phyloP scores from a whole-genome alignment of 805 yeast genomes.

The Candida sonorensis region DNA sequence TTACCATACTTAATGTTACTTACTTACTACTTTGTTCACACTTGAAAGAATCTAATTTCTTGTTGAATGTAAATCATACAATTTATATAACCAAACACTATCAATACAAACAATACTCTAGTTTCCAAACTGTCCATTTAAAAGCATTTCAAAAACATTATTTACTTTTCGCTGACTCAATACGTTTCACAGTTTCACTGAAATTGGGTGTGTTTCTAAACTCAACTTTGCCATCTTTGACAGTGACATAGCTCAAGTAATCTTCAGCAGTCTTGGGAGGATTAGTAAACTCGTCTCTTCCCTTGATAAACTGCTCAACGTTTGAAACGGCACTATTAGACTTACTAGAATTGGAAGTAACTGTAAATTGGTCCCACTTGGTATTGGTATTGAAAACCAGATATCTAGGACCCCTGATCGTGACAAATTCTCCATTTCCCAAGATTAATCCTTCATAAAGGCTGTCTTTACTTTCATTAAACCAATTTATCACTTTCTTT shows the following conservation, averaged over 20 bases:
- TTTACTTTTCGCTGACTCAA: too few species aligned
- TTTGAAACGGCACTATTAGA: slow-evolving; percentile 10
- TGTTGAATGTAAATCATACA: too few species aligned
- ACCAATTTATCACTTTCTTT: background rate
- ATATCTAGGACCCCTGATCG: slow-evolving; percentile 49
- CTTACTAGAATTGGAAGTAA: slow-evolving; percentile 2
- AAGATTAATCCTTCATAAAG: slow-evolving; percentile 11
- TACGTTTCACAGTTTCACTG: slow-evolving; percentile 27
- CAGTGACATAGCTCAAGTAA: slow-evolving; percentile 41
- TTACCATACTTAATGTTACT: too few species aligned
- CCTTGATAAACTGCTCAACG: slow-evolving; percentile 19
- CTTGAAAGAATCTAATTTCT: too few species aligned
- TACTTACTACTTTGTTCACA: too few species aligned
- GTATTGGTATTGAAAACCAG: slow-evolving; percentile 41
- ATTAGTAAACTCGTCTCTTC: slow-evolving; percentile 10
- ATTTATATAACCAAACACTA: too few species aligned
- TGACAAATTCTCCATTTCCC: slow-evolving; percentile 39
- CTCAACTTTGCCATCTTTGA: slow-evolving; percentile 34
- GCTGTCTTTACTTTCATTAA: background rate
- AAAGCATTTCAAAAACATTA: background rate
- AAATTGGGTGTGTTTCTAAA: slow-evolving; percentile 41
- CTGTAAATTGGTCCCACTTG: slow-evolving; percentile 19
- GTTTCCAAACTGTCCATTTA: background rate
- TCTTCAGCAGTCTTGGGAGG: slow-evolving; percentile 31
- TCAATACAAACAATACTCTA: too few species aligned